Evolutionary conservation across 164 flowering plant genomes (phyloP).

Genomic region (Buxus sempervirens): DNA sequence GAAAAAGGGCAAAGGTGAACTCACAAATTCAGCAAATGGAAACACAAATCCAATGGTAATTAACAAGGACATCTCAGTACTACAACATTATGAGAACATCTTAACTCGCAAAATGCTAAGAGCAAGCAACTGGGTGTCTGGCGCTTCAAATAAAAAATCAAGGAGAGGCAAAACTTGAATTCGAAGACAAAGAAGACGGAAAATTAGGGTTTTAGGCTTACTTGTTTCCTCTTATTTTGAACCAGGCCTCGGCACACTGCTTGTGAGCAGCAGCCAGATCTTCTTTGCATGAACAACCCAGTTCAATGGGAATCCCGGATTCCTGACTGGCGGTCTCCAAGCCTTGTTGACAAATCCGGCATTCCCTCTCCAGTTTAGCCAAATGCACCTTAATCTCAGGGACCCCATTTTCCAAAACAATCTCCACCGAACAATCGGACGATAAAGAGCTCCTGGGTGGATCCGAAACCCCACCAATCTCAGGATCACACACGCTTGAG

Average conservation of each 20-base stretch:
- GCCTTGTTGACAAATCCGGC: slow-evolving; percentile 69
- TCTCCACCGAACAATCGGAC: slow-evolving; percentile 45
- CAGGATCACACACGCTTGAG: slow-evolving; percentile 42
- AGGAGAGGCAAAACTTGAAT: background rate
- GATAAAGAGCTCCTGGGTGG: slow-evolving; percentile 43
- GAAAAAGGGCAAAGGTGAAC: background rate
- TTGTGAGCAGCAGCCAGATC: slow-evolving; percentile 83
- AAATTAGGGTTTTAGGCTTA: slow-evolving; percentile 29
- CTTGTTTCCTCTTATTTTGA: slow-evolving; percentile 92
- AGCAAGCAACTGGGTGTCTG: slow-evolving; percentile 2
- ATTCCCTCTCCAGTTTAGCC: slow-evolving; percentile 43
- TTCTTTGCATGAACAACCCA: slow-evolving; percentile 66
- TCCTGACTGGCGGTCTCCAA: slow-evolving; percentile 42
- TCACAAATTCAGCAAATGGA: background rate
- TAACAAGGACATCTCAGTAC: background rate
- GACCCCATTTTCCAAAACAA: slow-evolving; percentile 45
- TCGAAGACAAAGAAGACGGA: background rate
- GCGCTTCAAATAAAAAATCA: background rate
- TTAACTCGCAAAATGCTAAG: background rate
- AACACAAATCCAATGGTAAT: background rate
- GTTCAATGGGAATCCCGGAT: slow-evolving; percentile 46
- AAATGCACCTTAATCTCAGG: slow-evolving; percentile 29
- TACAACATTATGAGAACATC: background rate
- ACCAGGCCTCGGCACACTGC: slow-evolving; percentile 93
- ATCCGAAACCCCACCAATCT: slow-evolving; percentile 34